Base-by-base conservation (phyloP, 176 grass and related monocot genomes). In the Carex myosuroides region DNA sequence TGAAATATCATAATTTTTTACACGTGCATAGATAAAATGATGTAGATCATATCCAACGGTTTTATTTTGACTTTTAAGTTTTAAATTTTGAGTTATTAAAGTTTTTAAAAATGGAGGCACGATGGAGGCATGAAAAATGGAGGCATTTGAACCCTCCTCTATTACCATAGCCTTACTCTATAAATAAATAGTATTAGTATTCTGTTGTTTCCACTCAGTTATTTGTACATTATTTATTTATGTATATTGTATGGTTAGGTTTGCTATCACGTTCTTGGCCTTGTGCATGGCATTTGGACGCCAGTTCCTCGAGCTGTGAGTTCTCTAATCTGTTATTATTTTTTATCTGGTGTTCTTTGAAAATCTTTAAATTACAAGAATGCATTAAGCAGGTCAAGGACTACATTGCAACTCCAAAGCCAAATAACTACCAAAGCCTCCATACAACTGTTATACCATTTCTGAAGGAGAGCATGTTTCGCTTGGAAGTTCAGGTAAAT, bases 251-350 rank as follows among this genome's bases (percentile, higher is more conserved):
- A 85, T 84, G 64, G 88, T 82, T 91, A 98, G 96, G 92, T 98
- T 75, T 98, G 96, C 81, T 98, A 98, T 81, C 96, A 98, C 86
- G 89, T 95, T 68, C 93, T 98, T 92, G 96, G 93, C 50, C 89
- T 95, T 90, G 96, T 98, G 91, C 96, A 98, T 93, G 89, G 89
- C 66, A 95, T 95, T 60, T 98, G 96, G 96, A 98, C 91, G 79
- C 96, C 96, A 24, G 91, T 98, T 80, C 96, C 96, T 86, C 88
- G 83, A 95, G 96, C 96, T 78, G 96, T 98, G 65, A 95, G 96
- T 92, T 90, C 81, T 67, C 80, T 81, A 48, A 50, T 74, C 70
- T 78, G 57, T 72, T 85, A 24, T 22, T 54, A 48, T 20, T 82
- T 83, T 46, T 70, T 72, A 59, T 58, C 85, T n/a, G 29, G n/a